Base-by-base conservation (phyloP, 1,139 yeast genomes). In the Candida glucosophila region DNA sequence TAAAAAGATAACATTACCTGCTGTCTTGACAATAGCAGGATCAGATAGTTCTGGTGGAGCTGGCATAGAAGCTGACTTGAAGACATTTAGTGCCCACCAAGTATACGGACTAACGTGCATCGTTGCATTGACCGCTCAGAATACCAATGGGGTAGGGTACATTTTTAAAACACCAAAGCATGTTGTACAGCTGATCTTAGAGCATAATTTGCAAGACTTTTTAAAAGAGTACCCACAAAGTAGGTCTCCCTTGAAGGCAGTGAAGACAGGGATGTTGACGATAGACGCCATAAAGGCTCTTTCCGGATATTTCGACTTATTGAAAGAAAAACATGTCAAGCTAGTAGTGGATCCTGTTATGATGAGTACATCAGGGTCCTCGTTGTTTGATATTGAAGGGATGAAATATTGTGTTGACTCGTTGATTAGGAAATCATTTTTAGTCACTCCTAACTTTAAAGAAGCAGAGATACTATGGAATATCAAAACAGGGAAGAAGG, bases 1-100 rank as follows among this genome's bases (percentile, higher is more conserved):
- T 18, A 17, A 20, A n/a, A 15, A 14, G 8, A 19, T 14, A 5
- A 14, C 14, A 3, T 34, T 48, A 4, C 64, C 64, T 0, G 63
- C 58, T 3, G 83, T 77, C 4, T 47, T 78, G 35, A 73, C 85
- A 0, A 63, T 79, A 24, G 88, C 88, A 8, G 95, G 95, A 1
- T 79, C 93, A 0, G 96, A 86, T 47, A 73, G 79, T 25, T 80
- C 94, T 3, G 96, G 96, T 3, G 96, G 96, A 4, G 96, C 96
- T 2, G 96, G 96, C 8, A 77, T 86, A 30, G 96, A 86, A 45
- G 96, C 96, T 1, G 96, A 86, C 48, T 49, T 86, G 27, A 86
- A 86, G 52, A 79, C 95, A 0, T 70, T 86, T 32, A 65, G 82
- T 3, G 83, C 80, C 3, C 88, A 82, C 43, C 68, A 72, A 13